Evolutionary conservation across 2,329 filamentous ascomycete species (phyloP).

Genomic region (Domatiomyces globalis): DNA sequence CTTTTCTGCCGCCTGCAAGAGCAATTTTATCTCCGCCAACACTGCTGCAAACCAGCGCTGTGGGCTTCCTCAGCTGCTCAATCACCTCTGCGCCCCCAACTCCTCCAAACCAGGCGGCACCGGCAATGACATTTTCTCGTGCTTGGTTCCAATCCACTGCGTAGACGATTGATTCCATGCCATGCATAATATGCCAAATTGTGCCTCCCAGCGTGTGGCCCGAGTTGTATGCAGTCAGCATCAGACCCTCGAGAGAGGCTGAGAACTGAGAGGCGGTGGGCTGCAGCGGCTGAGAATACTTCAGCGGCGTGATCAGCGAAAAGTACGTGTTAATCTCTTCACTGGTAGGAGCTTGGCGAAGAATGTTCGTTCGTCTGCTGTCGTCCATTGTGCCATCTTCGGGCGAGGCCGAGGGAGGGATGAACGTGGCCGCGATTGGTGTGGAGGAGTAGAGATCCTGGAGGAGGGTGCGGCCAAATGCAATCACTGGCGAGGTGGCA

Average conservation of each 20-base stretch:
- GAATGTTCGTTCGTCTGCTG: slow-evolving; percentile 33
- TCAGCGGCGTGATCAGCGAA: slow-evolving; percentile 74
- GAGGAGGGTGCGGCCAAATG: slow-evolving; percentile 75
- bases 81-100: slow-evolving; percentile 78
- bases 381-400: slow-evolving; percentile 29
- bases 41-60: slow-evolving; percentile 83
- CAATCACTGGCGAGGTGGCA: slow-evolving; percentile 83
- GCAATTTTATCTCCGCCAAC: slow-evolving; percentile 59
- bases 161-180: slow-evolving; percentile 91
- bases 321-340: slow-evolving; percentile 93
- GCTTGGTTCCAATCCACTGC: slow-evolving; percentile 97
- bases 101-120: slow-evolving; percentile 83
- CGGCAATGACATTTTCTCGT: slow-evolving; percentile 86
- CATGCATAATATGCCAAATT: slow-evolving; percentile 97
- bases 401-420: slow-evolving; percentile 38
- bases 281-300: slow-evolving; percentile 93
- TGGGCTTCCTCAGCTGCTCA: slow-evolving; percentile 83
- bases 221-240: slow-evolving; percentile 91
- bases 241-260: slow-evolving; percentile 76
- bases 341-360: slow-evolving; percentile 56
- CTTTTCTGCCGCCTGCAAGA: slow-evolving; percentile 58
- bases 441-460: slow-evolving; percentile 88
- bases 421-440: slow-evolving; percentile 71
- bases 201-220: slow-evolving; percentile 92
- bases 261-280: slow-evolving; percentile 77